These are phyloP conservation scores for Rutstroemia sp. DNA, from an alignment of 2,329 filamentous ascomycete species.

Conservation along the genomic window DNA sequence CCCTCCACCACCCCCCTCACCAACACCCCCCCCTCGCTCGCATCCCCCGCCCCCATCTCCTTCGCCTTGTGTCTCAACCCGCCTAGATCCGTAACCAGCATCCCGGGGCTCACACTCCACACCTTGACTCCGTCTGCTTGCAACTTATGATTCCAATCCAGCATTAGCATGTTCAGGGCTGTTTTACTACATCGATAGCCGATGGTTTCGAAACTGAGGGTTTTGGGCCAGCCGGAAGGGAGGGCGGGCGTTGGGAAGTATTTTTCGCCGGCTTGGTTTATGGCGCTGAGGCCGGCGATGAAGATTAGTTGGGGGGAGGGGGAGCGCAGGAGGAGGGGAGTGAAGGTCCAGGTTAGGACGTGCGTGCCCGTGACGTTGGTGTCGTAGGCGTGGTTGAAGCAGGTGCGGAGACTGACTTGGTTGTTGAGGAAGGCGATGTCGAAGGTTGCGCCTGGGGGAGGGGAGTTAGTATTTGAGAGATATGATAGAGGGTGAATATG, in stretches of 20 bases:
- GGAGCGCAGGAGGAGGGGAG: constrained; percentile 35
- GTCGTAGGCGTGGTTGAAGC: constrained; percentile 23
- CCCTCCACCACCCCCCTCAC: constrained; percentile 13
- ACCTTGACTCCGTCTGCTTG: constrained; percentile 43
- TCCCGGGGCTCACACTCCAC: constrained; percentile 40
- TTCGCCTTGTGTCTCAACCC: constrained; percentile 16
- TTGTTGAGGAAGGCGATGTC: constrained; percentile 27
- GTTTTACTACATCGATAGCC: constrained; percentile 37
- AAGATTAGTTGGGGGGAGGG: constrained; percentile 39
- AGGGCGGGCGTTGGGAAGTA: constrained; percentile 15
- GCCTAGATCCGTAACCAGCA: constrained; percentile 40
- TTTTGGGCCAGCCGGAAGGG: constrained; percentile 37
- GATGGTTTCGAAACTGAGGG: constrained; percentile 18
- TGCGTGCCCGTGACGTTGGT: constrained; percentile 29
- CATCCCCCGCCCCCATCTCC: constrained; percentile 7
- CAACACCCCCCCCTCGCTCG: constrained; percentile 30
- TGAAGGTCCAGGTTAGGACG: constrained; percentile 27
- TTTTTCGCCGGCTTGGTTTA: constrained; percentile 25
- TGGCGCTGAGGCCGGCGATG: constrained; percentile 34
- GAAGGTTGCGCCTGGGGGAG: constrained; percentile 18
- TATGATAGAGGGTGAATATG: constrained; percentile 7
- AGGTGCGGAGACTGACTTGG: constrained; percentile 23
- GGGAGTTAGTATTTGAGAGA: not conserved
- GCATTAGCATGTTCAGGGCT: constrained; percentile 43
- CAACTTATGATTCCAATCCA: constrained; percentile 37